These are phyloP conservation scores for Saccharomycopsis fibuligera DNA, from an alignment of 805 yeast species.

Conservation along the genomic window DNA sequence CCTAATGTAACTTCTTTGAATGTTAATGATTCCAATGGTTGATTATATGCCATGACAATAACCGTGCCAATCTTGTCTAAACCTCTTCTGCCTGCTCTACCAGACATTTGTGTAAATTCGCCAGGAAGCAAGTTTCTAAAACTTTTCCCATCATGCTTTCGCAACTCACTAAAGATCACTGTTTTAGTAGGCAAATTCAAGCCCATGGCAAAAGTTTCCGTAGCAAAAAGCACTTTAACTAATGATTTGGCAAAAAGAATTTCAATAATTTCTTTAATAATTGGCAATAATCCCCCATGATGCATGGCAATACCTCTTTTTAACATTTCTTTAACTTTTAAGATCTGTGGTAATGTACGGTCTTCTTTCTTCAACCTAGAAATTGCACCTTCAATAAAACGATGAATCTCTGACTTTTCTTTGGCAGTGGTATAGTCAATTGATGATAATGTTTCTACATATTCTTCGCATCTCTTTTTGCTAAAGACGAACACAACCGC, in stretches of 20 bases:
- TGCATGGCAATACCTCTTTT: constrained; percentile 93
- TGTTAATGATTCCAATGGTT: constrained; percentile 48
- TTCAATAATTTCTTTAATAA: constrained; percentile 89
- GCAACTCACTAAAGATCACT: constrained; percentile 77
- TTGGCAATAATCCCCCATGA: constrained; percentile 90
- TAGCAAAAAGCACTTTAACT: constrained; percentile 88
- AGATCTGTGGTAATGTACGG: constrained; percentile 85
- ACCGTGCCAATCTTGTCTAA: constrained; percentile 92
- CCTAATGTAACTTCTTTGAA: constrained; percentile 84
- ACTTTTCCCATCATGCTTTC: constrained; percentile 86
- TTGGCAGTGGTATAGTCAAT: constrained; percentile 76
- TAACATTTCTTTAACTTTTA: constrained; percentile 73
- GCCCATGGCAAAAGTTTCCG: constrained; percentile 99
- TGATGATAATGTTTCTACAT: constrained; percentile 70
- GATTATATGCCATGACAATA: constrained; percentile 77
- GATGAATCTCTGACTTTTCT: constrained; percentile 85
- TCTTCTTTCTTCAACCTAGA: constrained; percentile 86
- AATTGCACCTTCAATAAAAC: constrained; percentile 88
- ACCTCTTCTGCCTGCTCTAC: constrained; percentile 98
- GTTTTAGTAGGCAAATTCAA: constrained; percentile 94
- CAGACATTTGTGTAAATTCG: constrained; percentile 98
- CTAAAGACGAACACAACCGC: constrained; percentile 93
- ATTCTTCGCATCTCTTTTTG: constrained; percentile 88
- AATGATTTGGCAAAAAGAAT: constrained; percentile 81
- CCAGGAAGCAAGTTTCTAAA: constrained; percentile 86